Evolutionary conservation across 2,329 filamentous ascomycete genomes (phyloP).

Genomic region (Nannizziopsis barbatae): DNA sequence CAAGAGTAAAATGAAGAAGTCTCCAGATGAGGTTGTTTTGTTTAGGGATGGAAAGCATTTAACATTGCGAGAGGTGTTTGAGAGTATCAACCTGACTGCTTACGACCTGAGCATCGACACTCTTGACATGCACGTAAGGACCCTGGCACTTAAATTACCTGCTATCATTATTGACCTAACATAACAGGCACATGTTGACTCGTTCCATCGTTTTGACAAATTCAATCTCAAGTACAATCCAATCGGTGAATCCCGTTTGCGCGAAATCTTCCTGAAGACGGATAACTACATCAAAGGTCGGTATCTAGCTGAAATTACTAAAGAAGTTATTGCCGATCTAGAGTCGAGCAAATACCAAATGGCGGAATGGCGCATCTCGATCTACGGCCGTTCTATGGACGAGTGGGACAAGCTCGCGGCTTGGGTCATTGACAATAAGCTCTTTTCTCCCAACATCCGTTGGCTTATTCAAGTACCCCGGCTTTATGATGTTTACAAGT

Average conservation of each 20-base stretch:
- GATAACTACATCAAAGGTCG: constrained; percentile 95
- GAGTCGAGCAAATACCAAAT: constrained; percentile 99
- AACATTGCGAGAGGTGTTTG: constrained; percentile 85
- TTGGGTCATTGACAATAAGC: constrained; percentile 96
- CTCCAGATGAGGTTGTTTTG: constrained; percentile 82
- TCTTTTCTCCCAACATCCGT: constrained; percentile 93
- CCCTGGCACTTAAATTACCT: neutral
- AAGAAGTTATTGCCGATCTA: constrained; percentile 91
- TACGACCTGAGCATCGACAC: constrained; percentile 98
- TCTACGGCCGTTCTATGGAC: constrained; percentile 82
- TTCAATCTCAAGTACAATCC: constrained; percentile 99
- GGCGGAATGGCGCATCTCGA: constrained; percentile 97
- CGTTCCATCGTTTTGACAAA: constrained; percentile 97
- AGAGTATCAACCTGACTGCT: constrained; percentile 92
- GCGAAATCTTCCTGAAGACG: constrained; percentile 98
- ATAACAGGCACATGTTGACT: constrained; percentile 76
- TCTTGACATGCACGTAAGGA: constrained; percentile 86
- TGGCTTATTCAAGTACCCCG: constrained; percentile 95
- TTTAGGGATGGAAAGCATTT: constrained; percentile 85
- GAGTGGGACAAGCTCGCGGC: constrained; percentile 97
- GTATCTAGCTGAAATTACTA: constrained; percentile 93
- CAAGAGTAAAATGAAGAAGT: constrained; percentile 99
- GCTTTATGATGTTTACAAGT: constrained; percentile 91
- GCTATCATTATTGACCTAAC: constrained; percentile 10
- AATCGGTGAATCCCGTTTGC: constrained; percentile 82